Base-by-base conservation (phyloP, 2,329 filamentous ascomycete species). In the Hypoxylon sp. region DNA sequence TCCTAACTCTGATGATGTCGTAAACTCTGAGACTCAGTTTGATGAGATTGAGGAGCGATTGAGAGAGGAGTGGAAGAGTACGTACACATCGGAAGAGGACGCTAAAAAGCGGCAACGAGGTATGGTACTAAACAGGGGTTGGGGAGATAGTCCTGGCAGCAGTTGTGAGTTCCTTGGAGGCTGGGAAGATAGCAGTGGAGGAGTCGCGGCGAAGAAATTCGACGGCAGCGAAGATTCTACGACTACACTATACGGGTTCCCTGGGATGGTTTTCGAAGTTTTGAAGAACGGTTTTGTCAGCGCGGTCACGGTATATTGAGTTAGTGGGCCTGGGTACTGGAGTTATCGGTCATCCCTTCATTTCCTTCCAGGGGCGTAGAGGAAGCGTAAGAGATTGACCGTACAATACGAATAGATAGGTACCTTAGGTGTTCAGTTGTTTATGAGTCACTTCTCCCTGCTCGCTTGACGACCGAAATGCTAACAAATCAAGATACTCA, bases 251-350 rank as follows among this genome's bases (percentile, higher is more conserved):
- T 98, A 93, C 80, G 94, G 95, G 1, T 97, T 97, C 74, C 95
- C 96, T 0, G 95, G 96, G 0, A 81, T 98, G 78, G 88, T 97
- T 48, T 98, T 99, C 80, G 96, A 99, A 80, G 95, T 99, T 26
- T 80, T 98, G 78, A 94, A 92, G 87, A 97, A 97, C 75, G 93
- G 92, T 3, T 90, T 89, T 65, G 92, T 99, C 22, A 96, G 93
- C 78, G 91, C 92, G 24, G 83, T 98, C 76, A 98, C 95, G 8
- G 89, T 97, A 22, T 97, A 94, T 81, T 97, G 77, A 86, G 33
- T 5, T 48, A 12, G 5, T 9, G 28, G 46, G 7, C 4, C n/a
- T 53, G 20, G n/a, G 45, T 9, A 50, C 56, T 7, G 62, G 58
- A 61, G 58, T 63, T 56, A 24, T 12, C 33, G 51, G 55, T 52